Base-by-base conservation (phyloP, 345 rosid genomes). In the Stellera chamaejasme region DNA sequence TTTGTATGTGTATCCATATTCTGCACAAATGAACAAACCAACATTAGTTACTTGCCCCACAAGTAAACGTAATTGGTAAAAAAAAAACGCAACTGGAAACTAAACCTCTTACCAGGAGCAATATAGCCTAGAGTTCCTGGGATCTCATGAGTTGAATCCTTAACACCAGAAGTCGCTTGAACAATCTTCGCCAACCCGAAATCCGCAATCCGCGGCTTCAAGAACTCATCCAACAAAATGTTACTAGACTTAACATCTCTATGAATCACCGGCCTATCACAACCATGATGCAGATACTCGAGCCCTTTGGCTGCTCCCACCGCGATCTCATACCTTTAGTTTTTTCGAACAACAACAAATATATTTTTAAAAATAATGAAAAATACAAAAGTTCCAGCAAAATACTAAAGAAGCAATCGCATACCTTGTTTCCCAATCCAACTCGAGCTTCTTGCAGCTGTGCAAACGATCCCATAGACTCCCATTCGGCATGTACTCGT, bases 41-140 rank as follows among this genome's bases (percentile, higher is more conserved):
- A 11, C 26, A 27, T 55, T 52, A 48, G 36, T 43, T 23, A 54
- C 11, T 39, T 13, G 28, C 42, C 8, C 47, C 12, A 54, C 15
- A 50, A 8, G 25, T 43, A 14, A 1, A 10, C 14, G n/a, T 13
- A 8, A 13, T 19, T 0, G 39, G 47, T 6, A 1, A 43, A 59
- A 42, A 42, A 15, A 10, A 48, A 65, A 49, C 12, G 13, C 13
- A 55, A 36, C 23, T 39, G 25, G 10, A 10, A 43, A 28, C 5
- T 27, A 19, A 6, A 32, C 16, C 3, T 47, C 68, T 69, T 80
- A 88, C 99, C 97, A 55, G 97, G 99, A 70, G 99, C 99, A 25
- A 93, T 93, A 72, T 93, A 93, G 13, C 99, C 99, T 10, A 66
- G 79, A 13, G 97, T 93, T 68, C 99, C 99, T 0, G 97, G 89